phyloP scores from a whole-genome alignment of 768 basidiomycete genomes.

The Mycena indigotica region DNA sequence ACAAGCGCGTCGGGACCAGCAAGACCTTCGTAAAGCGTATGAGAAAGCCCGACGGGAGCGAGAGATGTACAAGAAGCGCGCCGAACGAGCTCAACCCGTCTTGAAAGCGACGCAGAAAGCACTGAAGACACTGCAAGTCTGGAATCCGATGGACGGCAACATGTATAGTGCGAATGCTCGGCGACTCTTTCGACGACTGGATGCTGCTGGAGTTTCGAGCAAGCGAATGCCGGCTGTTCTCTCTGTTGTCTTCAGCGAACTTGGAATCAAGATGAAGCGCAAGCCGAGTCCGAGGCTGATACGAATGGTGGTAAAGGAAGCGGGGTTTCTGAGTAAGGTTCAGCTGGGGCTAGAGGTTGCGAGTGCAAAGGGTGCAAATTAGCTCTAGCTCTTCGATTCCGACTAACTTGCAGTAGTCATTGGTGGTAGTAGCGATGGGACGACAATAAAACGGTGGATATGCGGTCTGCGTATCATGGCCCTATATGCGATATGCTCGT shows the following conservation, averaged over 20 bases:
- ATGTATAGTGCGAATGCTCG: not conserved
- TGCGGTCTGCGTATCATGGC: conserved; percentile 24
- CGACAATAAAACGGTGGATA: conserved; percentile 13
- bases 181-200: not conserved
- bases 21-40: not conserved
- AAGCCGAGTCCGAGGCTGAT: not conserved
- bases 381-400: not conserved
- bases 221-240: not conserved
- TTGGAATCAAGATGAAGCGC: not conserved
- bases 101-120: not conserved
- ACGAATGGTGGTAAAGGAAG: not conserved
- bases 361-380: not conserved
- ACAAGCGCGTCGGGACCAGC: not conserved
- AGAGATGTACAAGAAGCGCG: not conserved
- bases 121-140: not conserved
- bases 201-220: not conserved
- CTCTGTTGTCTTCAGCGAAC: not conserved
- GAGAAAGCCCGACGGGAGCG: not conserved
- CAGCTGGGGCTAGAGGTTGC: not conserved
- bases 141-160: not conserved
- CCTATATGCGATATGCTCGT: conserved; percentile 26
- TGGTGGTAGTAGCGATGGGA: not conserved
- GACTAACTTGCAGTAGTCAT: not conserved
- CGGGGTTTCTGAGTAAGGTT: not conserved
- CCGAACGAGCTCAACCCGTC: not conserved